Conservation (phyloP, 2,329 filamentous ascomycete genomes). For the Tolypocladium paradoxum region DNA sequence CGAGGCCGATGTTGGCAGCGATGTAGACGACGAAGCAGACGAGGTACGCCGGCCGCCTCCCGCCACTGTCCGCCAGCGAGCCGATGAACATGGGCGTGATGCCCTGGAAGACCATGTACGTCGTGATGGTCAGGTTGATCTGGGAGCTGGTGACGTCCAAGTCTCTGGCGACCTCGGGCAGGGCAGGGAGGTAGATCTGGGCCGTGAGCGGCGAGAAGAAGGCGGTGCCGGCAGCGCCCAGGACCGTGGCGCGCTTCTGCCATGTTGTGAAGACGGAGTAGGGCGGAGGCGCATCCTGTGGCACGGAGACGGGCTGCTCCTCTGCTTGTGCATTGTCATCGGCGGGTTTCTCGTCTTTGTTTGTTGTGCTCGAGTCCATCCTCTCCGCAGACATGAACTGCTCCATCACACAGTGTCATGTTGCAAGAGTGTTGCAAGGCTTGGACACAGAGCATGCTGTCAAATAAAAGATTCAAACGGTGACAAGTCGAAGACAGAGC, state of each 20-base stretch:
- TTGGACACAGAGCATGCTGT: too few species aligned
- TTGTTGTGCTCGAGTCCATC: not conserved
- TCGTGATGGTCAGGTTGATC: slow-evolving; percentile 42
- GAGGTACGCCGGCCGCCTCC: slow-evolving; percentile 43
- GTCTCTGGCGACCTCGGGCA: slow-evolving; percentile 36
- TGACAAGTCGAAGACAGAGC: not conserved
- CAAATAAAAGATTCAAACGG: not conserved
- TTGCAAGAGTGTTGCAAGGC: too few species aligned
- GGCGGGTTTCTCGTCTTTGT: not conserved
- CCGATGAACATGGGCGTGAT: slow-evolving; percentile 47
- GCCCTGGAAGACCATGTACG: slow-evolving; percentile 51
- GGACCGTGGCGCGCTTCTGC: slow-evolving; percentile 30
- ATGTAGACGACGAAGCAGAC: slow-evolving; percentile 42
- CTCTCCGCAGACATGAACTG: not conserved
- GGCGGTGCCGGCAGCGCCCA: slow-evolving; percentile 25
- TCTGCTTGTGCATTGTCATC: slow-evolving; percentile 3
- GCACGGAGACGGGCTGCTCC: slow-evolving; percentile 4
- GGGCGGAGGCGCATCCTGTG: slow-evolving; percentile 6
- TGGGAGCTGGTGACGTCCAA: slow-evolving; percentile 29
- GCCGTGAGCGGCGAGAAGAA: slow-evolving; percentile 36
- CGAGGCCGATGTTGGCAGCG: slow-evolving; percentile 42
- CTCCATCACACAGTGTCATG: not conserved
- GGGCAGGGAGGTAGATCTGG: slow-evolving; percentile 44
- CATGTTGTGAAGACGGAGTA: slow-evolving; percentile 28
- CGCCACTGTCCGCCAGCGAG: slow-evolving; percentile 41